A percentile compares a stretch with the other conserved stretches of the same genome.
These are phyloP conservation scores for Sapria himalayana DNA, from an alignment of 345 rosid genomes.

Conservation along the genomic window DNA sequence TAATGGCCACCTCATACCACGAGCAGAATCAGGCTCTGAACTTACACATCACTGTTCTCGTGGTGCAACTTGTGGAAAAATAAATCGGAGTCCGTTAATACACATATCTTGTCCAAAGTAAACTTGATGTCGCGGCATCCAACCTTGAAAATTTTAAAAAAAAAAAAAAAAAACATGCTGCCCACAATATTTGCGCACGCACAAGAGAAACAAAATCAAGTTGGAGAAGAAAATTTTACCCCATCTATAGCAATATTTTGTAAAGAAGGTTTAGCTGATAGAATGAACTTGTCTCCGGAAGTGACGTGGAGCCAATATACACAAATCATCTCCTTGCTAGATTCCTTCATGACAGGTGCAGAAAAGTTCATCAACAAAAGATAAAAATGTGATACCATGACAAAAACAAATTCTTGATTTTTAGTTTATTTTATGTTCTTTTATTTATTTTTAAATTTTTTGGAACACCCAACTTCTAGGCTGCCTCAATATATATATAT, in stretches of 20 bases:
- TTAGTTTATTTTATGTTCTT: too few relatives aligned
- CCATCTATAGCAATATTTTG: constrained; percentile 40
- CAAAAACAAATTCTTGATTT: too few relatives aligned
- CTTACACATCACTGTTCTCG: constrained; percentile 37
- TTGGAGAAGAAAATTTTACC: constrained; percentile 18
- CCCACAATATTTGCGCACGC: too few relatives aligned
- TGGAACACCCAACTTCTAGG: too few relatives aligned
- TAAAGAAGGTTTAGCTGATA: constrained; percentile 29
- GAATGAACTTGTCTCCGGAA: constrained; percentile 20
- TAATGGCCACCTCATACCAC: background rate
- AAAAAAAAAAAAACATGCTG: constrained; percentile 1
- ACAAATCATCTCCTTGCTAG: constrained; percentile 26
- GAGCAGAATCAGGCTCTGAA: constrained; percentile 5
- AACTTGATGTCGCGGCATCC: constrained; percentile 50
- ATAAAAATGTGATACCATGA: constrained; percentile 2
- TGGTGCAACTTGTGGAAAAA: constrained; percentile 20
- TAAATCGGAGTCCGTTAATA: constrained; percentile 43
- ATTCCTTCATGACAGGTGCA: constrained; percentile 29
- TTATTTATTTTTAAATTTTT: too few relatives aligned
- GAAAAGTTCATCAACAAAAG: constrained; percentile 7
- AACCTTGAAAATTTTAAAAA: constrained; percentile 28
- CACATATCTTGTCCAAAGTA: constrained; percentile 52
- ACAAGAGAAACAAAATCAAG: background rate
- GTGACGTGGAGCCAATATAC: constrained; percentile 26
- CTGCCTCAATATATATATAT: too few relatives aligned